Percentiles rank a stretch among this genome's conserved stretches.
Evolutionary conservation across 352 stramenopile genomes (phyloP).

Genomic region (Phytophthora idaei): DNA sequence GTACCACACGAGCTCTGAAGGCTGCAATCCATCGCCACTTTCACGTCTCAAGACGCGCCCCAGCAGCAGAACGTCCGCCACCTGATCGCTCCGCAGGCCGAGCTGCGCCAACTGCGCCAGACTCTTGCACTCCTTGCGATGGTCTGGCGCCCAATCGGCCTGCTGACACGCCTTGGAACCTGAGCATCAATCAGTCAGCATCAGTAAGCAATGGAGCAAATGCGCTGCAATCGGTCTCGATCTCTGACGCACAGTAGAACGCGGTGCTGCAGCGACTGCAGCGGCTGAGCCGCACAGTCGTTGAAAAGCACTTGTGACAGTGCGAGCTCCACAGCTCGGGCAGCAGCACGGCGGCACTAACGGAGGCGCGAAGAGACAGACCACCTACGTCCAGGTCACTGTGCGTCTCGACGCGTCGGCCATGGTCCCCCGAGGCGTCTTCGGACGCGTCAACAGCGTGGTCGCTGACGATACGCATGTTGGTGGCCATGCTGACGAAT

Average conservation of each 20-base stretch:
- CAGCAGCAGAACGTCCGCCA: slow-evolving; percentile 63
- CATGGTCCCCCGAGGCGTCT: slow-evolving; percentile 43
- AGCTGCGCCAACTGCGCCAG: slow-evolving; percentile 51
- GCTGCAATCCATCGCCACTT: slow-evolving; percentile 12
- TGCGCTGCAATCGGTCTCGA: background rate
- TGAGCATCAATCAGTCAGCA: slow-evolving; percentile 16
- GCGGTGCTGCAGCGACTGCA: slow-evolving; percentile 60
- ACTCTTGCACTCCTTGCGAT: slow-evolving; percentile 62
- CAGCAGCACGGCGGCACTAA: slow-evolving; percentile 50
- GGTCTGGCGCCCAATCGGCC: slow-evolving; percentile 64
- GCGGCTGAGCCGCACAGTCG: slow-evolving; percentile 40
- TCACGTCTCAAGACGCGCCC: slow-evolving; percentile 50
- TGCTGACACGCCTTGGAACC: slow-evolving; percentile 69
- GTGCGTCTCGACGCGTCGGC: slow-evolving; percentile 39
- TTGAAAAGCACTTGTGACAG: slow-evolving; percentile 68
- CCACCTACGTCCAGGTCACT: slow-evolving; percentile 28
- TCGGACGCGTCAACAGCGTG: background rate
- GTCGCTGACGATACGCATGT: slow-evolving; percentile 27
- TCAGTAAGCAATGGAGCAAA: too few relatives aligned
- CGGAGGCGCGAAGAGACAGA: slow-evolving; percentile 38
- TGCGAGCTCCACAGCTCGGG: slow-evolving; percentile 60
- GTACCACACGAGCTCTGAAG: slow-evolving; percentile 59
- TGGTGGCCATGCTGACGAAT: slow-evolving; percentile 3
- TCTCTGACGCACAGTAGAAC: slow-evolving; percentile 62
- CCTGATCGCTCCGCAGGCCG: slow-evolving; percentile 40